Percentiles rank a stretch among this genome's conserved stretches.
Evolutionary conservation across 345 rosid genomes (phyloP).

Genomic region (Citrus maxima): DNA sequence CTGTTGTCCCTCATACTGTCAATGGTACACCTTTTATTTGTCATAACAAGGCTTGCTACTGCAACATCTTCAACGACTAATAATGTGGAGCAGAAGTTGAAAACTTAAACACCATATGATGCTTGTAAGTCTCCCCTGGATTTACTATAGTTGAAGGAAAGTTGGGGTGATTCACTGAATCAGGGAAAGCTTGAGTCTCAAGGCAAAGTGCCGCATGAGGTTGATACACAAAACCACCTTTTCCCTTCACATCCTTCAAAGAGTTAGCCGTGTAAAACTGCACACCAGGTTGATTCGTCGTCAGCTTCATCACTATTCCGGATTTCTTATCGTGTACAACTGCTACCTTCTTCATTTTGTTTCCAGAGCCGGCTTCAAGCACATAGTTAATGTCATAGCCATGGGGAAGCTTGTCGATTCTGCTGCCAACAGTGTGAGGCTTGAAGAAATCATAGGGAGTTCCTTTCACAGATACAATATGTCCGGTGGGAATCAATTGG

Average conservation of each 20-base stretch:
- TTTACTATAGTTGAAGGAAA: conserved; percentile 69
- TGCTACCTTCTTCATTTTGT: conserved; percentile 47
- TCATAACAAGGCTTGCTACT: neutral
- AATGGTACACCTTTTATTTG: neutral
- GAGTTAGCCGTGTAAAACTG: conserved; percentile 72
- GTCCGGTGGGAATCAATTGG: conserved; percentile 76
- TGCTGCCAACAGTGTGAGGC: conserved; percentile 46
- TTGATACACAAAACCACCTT: conserved; percentile 61
- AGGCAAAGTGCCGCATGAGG: conserved; percentile 65
- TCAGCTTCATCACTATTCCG: conserved; percentile 69
- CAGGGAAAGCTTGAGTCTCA: conserved; percentile 87
- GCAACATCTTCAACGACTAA: neutral
- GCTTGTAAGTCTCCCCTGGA: conserved; percentile 57
- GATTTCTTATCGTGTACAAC: conserved; percentile 59
- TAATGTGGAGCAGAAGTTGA: conserved; percentile 17
- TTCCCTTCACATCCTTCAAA: conserved; percentile 55
- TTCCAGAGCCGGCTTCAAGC: conserved; percentile 33
- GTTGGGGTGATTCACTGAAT: conserved; percentile 66
- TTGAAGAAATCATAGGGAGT: conserved; percentile 81
- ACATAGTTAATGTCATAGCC: conserved; percentile 86
- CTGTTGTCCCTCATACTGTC: neutral
- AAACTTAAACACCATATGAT: conserved; percentile 66
- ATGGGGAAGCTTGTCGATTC: conserved; percentile 41
- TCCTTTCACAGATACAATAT: conserved; percentile 53
- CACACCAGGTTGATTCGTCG: conserved; percentile 65